phyloP scores from a whole-genome alignment of 495 filamentous ascomycete genomes.

The Zalerion maritima region DNA sequence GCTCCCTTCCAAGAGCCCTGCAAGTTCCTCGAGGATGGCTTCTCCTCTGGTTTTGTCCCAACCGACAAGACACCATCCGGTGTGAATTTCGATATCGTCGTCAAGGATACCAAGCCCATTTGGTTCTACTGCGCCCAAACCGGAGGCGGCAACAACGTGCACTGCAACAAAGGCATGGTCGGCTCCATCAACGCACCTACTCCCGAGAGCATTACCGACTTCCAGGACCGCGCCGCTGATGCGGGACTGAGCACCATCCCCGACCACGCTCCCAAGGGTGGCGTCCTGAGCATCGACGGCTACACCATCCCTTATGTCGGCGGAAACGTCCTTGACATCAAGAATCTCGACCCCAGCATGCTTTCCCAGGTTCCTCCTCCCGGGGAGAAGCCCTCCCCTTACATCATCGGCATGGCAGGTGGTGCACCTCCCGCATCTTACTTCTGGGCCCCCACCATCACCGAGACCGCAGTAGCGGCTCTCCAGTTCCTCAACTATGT shows the following conservation, averaged over 20 bases:
- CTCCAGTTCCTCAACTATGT: slow-evolving; percentile 17
- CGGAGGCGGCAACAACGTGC: slow-evolving; percentile 12
- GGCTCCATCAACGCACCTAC: slow-evolving; percentile 24
- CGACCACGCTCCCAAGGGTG: slow-evolving; percentile 17
- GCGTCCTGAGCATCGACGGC: slow-evolving; percentile 22
- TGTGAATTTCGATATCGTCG: slow-evolving; percentile 26
- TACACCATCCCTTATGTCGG: slow-evolving; percentile 11
- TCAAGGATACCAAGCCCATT: slow-evolving; percentile 33
- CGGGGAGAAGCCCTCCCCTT: slow-evolving; percentile 9
- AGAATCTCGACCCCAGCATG: slow-evolving; percentile 7
- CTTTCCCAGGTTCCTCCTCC: slow-evolving; percentile 11
- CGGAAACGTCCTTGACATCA: slow-evolving; percentile 15
- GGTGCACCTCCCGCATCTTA: slow-evolving; percentile 21
- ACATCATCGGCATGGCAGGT: slow-evolving; percentile 20
- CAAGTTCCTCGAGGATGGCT: slow-evolving; percentile 21
- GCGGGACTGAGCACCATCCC: slow-evolving; percentile 24
- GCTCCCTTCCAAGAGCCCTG: slow-evolving; percentile 27
- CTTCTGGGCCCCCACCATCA: slow-evolving; percentile 17
- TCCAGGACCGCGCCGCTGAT: slow-evolving; percentile 18
- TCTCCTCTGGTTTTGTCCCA: slow-evolving; percentile 30
- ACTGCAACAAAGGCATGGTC: slow-evolving; percentile 32
- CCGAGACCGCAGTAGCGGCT: slow-evolving; percentile 11
- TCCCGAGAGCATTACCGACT: slow-evolving; percentile 22
- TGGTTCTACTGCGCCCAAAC: slow-evolving; percentile 47
- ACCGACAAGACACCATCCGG: slow-evolving; percentile 18